Percentiles rank a stretch among this genome's conserved stretches.
Evolutionary conservation across 2,329 filamentous ascomycete genomes (phyloP).

Genomic region (Trichoderma sp.): DNA sequence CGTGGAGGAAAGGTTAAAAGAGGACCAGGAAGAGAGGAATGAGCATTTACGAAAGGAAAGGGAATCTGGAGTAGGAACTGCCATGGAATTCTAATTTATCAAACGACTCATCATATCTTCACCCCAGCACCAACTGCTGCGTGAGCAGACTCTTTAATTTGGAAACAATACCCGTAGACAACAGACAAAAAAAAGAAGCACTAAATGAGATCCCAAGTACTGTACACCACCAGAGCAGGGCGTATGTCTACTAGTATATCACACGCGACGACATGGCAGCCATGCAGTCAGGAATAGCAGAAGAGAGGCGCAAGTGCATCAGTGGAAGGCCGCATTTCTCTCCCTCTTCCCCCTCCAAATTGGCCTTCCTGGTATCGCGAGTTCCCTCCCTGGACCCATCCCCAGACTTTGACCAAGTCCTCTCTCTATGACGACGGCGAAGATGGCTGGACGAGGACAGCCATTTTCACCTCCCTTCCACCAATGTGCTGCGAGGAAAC

Average conservation of each 20-base stretch:
- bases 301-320: slow-evolving; percentile 12
- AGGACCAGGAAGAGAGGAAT: slow-evolving; percentile 59
- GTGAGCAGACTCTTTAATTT: not conserved
- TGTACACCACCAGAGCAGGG: not conserved
- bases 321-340: slow-evolving; percentile 7
- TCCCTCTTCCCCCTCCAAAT: not conserved
- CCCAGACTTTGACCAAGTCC: not conserved
- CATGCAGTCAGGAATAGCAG: not conserved
- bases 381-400: not conserved
- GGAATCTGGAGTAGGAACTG: slow-evolving; percentile 56
- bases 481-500: slow-evolving; percentile 24
- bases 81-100: slow-evolving; percentile 49
- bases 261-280: slow-evolving; percentile 1
- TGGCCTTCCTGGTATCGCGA: slow-evolving; percentile 11
- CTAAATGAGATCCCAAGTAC: slow-evolving; percentile 2
- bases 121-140: not conserved
- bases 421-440: not conserved
- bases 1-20: slow-evolving; percentile 64
- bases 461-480: not conserved
- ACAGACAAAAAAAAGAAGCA: slow-evolving; percentile 15
- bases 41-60: slow-evolving; percentile 49
- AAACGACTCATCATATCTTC: not conserved
- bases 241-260: slow-evolving; percentile 6
- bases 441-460: not conserved
- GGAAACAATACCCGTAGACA: slow-evolving; percentile 6